Conservation (phyloP, 2,329 filamentous ascomycete species). For the Penicillium oxalicum region DNA sequence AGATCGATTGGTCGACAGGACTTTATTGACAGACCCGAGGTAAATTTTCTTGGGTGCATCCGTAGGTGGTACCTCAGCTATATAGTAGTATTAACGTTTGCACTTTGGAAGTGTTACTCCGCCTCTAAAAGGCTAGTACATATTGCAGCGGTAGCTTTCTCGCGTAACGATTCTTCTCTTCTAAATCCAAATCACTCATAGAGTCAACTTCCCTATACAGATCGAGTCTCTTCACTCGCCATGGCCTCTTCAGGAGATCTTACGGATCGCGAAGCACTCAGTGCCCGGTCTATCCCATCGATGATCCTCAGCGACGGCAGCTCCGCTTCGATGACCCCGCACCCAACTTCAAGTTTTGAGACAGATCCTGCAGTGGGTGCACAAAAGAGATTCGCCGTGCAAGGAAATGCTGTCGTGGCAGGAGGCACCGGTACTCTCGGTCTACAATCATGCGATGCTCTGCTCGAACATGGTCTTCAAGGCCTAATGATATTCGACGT, state of each 20-base stretch:
- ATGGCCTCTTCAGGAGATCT: constrained; percentile 9
- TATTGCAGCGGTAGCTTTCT: no score
- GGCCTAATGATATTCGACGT: constrained; percentile 59
- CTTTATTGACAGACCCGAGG: no score
- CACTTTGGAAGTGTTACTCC: no score
- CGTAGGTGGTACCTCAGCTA: no score
- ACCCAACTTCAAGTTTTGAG: constrained; percentile 1
- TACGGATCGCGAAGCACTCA: constrained; percentile 15
- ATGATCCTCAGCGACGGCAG: constrained; percentile 18
- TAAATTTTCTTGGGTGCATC: no score
- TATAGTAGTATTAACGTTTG: no score
- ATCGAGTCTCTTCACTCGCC: background rate
- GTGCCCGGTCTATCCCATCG: constrained; percentile 10
- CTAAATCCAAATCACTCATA: no score
- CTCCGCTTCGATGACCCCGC: constrained; percentile 10
- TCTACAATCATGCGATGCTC: constrained; percentile 52
- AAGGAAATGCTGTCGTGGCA: constrained; percentile 44
- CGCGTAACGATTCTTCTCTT: no score
- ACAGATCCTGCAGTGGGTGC: constrained; percentile 7
- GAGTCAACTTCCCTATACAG: no score
- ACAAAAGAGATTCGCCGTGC: constrained; percentile 17
- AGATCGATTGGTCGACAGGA: no score
- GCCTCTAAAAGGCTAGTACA: no score
- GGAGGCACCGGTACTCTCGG: constrained; percentile 62
- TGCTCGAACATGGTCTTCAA: constrained; percentile 61